Evolutionary conservation across 306 rosid species (phyloP).

Genomic region (Styphnolobium japonicum): DNA sequence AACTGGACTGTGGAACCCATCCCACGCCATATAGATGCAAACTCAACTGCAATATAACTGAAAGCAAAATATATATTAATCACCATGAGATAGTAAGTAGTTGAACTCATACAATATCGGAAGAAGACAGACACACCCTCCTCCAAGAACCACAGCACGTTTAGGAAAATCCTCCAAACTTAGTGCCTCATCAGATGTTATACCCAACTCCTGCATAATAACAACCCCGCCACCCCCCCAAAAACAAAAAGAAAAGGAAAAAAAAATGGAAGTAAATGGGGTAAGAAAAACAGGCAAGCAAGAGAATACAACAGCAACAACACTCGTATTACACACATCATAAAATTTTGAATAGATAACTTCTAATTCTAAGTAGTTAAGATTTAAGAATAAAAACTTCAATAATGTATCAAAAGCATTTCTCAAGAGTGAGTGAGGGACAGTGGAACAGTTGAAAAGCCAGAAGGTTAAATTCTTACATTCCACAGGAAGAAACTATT

Average conservation of each 20-base stretch:
- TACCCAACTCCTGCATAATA: constrained; percentile 70
- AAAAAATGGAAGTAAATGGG: background rate
- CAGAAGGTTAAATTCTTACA: background rate
- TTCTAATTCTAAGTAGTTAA: background rate
- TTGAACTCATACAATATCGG: background rate
- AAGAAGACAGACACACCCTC: constrained; percentile 65
- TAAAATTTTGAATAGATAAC: background rate
- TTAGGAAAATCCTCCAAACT: constrained; percentile 91
- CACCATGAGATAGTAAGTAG: constrained; percentile 9
- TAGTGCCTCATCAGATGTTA: constrained; percentile 97
- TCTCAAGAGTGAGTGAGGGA: background rate
- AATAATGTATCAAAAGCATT: background rate
- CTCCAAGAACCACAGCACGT: constrained; percentile 85
- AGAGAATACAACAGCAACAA: background rate
- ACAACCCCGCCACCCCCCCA: background rate
- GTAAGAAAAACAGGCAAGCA: background rate
- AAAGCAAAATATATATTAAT: constrained; percentile 18
- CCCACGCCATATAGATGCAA: constrained; percentile 97
- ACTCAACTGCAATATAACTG: constrained; percentile 95
- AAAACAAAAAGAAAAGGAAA: background rate
- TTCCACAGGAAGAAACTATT: background rate
- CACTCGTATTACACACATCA: background rate
- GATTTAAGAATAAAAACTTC: background rate
- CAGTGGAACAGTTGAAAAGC: background rate
- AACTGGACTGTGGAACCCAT: constrained; percentile 83